Conservation (phyloP, 2,329 filamentous ascomycete genomes). For the Dactylonectria estremocensis region DNA sequence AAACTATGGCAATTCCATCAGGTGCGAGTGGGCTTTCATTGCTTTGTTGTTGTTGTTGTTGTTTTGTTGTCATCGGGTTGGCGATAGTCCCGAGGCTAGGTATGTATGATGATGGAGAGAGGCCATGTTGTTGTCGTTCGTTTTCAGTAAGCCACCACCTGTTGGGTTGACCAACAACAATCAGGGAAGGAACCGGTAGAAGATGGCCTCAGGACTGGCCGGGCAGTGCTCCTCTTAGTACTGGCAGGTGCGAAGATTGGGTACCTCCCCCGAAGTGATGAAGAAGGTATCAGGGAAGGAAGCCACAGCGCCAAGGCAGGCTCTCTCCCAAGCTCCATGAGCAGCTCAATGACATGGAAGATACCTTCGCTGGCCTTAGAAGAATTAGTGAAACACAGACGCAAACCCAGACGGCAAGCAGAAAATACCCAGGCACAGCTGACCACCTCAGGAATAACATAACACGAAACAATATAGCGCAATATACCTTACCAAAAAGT, state of each 20-base stretch:
- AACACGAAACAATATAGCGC: constrained; percentile 5
- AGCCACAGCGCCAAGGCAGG: constrained; percentile 13
- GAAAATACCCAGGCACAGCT: neutral
- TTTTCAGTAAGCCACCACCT: constrained; percentile 7
- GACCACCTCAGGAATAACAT: neutral
- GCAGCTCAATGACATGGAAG: constrained; percentile 9
- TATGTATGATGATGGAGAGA: neutral
- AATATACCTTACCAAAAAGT: neutral
- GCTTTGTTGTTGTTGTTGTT: constrained; percentile 4
- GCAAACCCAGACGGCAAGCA: neutral
- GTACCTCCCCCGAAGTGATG: neutral
- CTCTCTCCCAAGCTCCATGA: neutral
- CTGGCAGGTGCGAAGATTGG: constrained; percentile 1
- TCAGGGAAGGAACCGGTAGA: neutral
- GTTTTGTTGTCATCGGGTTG: constrained; percentile 19
- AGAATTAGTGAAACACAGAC: neutral
- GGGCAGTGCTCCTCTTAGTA: constrained; percentile 1
- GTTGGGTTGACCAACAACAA: constrained; percentile 18
- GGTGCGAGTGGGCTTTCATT: neutral
- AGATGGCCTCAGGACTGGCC: constrained; percentile 11
- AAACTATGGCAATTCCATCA: neutral
- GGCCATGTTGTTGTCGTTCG: constrained; percentile 9
- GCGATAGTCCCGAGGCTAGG: neutral
- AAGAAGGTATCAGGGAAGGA: constrained; percentile 17
- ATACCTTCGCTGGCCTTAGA: neutral